Percentiles rank a stretch among this genome's conserved stretches.
phyloP scores from a whole-genome alignment of 805 yeast species.

The Cyberlindnera xishuangbannaensis region DNA sequence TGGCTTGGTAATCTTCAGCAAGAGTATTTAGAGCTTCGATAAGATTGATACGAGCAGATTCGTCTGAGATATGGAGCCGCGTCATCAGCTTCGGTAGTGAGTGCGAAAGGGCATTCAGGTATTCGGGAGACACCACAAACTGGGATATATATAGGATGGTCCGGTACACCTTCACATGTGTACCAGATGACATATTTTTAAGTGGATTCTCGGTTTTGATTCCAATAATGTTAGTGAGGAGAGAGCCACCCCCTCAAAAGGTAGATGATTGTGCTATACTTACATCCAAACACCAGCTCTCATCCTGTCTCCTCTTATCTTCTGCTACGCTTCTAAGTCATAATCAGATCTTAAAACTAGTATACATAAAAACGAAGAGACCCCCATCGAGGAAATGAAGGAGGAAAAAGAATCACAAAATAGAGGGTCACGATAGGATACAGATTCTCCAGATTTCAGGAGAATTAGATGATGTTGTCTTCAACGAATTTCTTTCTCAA shows the following conservation, averaged over 20 bases:
- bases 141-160: constrained; percentile 10
- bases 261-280: no score
- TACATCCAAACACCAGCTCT: no score
- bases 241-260: neutral
- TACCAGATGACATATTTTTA: neutral
- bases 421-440: no score
- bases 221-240: neutral
- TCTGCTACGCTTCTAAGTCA: no score
- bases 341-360: no score
- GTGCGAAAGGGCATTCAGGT: constrained; percentile 3
- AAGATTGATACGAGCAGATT: constrained; percentile 6
- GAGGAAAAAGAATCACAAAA: neutral
- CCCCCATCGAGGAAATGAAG: no score
- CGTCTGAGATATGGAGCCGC: constrained; percentile 5
- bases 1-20: constrained; percentile 7
- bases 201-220: neutral
- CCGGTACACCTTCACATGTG: constrained; percentile 4
- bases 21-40: constrained; percentile 4
- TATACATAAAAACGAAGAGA: no score
- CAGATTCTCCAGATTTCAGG: no score
- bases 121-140: constrained; percentile 8
- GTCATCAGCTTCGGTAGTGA: constrained; percentile 13
- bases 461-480: constrained; percentile 3
- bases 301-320: no score
- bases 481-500: constrained; percentile 36